These are phyloP conservation scores for Enterocytospora artemiae DNA, from an alignment of 371 early-diverging fungal species.

Conservation along the genomic window DNA sequence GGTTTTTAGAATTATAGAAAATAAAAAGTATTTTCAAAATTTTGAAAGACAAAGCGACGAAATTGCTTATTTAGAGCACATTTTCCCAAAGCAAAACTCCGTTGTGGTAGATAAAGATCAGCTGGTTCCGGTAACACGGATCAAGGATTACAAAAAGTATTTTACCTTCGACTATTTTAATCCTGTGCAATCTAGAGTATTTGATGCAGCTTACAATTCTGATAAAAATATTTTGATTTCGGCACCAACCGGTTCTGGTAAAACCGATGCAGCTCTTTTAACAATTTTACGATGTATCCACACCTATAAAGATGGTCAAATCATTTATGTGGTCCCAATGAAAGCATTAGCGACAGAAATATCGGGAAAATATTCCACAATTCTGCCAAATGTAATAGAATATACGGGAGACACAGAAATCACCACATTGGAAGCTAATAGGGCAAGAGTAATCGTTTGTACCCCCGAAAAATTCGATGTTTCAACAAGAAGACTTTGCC, in stretches of 20 bases:
- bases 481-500: constrained; percentile 74
- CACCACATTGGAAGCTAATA: constrained; percentile 77
- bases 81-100: constrained; percentile 23
- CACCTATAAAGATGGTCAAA: constrained; percentile 62
- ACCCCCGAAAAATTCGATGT: constrained; percentile 99
- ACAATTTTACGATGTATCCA: constrained; percentile 61
- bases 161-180: constrained; percentile 70
- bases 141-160: constrained; percentile 27
- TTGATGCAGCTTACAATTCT: constrained; percentile 77
- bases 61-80: constrained; percentile 29
- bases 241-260: constrained; percentile 96
- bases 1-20: constrained; percentile 23
- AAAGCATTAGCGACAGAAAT: constrained; percentile 95
- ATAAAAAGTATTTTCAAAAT: constrained; percentile 8
- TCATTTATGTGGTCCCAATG: constrained; percentile 98
- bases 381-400: constrained; percentile 77
- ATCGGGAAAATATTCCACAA: constrained; percentile 71
- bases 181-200: constrained; percentile 88
- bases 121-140: constrained; percentile 2
- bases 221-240: constrained; percentile 75
- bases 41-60: constrained; percentile 8
- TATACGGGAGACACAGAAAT: constrained; percentile 91
- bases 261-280: constrained; percentile 74
- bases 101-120: constrained; percentile 2
- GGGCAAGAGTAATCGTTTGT: constrained; percentile 87